These are phyloP conservation scores for Dothideomycetidae sp. DNA, from an alignment of 2,329 filamentous ascomycete species.

Conservation along the genomic window DNA sequence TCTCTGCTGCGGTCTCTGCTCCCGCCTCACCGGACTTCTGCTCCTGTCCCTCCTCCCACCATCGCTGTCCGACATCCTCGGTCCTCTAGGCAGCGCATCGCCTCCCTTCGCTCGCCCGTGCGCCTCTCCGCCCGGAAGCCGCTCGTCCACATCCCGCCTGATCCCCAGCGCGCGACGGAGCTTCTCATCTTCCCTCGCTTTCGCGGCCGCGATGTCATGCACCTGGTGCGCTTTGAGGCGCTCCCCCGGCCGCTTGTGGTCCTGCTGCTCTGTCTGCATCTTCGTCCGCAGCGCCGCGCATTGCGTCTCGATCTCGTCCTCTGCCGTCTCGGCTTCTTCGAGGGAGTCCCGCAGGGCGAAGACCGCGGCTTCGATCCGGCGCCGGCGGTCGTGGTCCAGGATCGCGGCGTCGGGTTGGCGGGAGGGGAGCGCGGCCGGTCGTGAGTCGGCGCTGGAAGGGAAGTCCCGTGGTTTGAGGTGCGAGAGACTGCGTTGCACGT, in stretches of 20 bases:
- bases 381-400: constrained; percentile 82
- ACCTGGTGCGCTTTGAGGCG: constrained; percentile 83
- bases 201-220: constrained; percentile 89
- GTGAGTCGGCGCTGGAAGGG: constrained; percentile 48
- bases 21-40: not conserved
- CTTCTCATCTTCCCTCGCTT: constrained; percentile 88
- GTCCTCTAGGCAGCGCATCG: not conserved
- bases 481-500: constrained; percentile 91
- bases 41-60: not conserved
- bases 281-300: constrained; percentile 53
- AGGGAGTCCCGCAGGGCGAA: constrained; percentile 78
- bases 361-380: constrained; percentile 84
- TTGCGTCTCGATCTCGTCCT: constrained; percentile 77
- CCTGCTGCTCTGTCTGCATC: constrained; percentile 34
- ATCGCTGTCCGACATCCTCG: not conserved
- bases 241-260: constrained; percentile 9
- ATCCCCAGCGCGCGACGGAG: constrained; percentile 78
- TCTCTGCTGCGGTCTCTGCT: too few species aligned
- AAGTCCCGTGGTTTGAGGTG: constrained; percentile 74
- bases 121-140: not conserved
- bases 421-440: constrained; percentile 57
- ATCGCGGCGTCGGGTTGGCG: constrained; percentile 85
- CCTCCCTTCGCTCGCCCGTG: not conserved
- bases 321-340: constrained; percentile 80
- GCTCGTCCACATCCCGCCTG: constrained; percentile 52